Base-by-base conservation (phyloP, 1,284 basidiomycete genomes). In the Puccinia coronata region DNA sequence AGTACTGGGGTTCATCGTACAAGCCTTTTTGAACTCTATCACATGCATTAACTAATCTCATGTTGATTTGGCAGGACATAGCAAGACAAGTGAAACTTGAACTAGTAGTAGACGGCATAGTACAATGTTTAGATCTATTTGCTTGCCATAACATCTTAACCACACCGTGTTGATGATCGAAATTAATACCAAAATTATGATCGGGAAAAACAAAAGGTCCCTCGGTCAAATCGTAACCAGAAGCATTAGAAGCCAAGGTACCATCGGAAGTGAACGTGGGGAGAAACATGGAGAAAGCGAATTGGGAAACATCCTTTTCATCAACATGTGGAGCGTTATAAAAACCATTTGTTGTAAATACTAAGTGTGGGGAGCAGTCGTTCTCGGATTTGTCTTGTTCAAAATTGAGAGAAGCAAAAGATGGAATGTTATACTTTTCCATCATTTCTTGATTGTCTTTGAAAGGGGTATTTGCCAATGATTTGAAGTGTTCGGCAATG, bases 101-200 rank as follows among this genome's bases (percentile, higher is more conserved):
- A n/a, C n/a, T n/a, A n/a, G n/a, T n/a, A n/a, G n/a, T n/a, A n/a
- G n/a, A n/a, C n/a, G n/a, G n/a, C n/a, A n/a, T n/a, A n/a, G n/a
- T n/a, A n/a, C n/a, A n/a, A n/a, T n/a, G n/a, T n/a, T n/a, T n/a
- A n/a, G n/a, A n/a, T n/a, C n/a, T n/a, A n/a, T n/a, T n/a, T n/a
- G n/a, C n/a, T n/a, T n/a, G n/a, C n/a, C 59, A 61, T 28, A 61
- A 31, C 59, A 61, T 61, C 34, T 61, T 61, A n/a, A 61, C 59
- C 8, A 61, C 34, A 11, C 59, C 59, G 16, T 61, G 25, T 61
- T 61, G 59, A 61, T 61, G 59, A 31, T 61, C 25, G 20, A 61
- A 61, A 31, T 61, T 61, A 5, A 61, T 61, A 12, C 59, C 59
- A 34, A 61, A 8, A n/a, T 61, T 61, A 31, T 61, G 59, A 36